phyloP scores from a whole-genome alignment of 129 eudicot genomes.

The Flaveria robusta region DNA sequence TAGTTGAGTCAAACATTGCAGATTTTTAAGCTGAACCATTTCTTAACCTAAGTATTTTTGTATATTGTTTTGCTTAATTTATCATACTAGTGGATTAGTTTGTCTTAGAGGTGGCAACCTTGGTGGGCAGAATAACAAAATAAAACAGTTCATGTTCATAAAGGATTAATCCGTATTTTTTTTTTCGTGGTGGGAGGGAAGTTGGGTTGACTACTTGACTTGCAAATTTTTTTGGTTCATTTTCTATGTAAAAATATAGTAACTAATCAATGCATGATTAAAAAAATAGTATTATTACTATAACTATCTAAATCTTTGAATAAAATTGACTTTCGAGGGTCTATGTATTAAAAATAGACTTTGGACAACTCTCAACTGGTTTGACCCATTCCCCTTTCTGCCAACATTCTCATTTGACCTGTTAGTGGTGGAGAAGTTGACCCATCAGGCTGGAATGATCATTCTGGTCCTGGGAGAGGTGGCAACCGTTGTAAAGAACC shows the following conservation, averaged over 20 bases:
- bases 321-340: background rate
- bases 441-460: too few species aligned
- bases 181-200: background rate
- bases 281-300: background rate
- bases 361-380: background rate
- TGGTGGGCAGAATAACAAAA: background rate
- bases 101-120: background rate
- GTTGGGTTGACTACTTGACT: background rate
- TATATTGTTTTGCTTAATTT: background rate
- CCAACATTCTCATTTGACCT: background rate
- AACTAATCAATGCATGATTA: background rate
- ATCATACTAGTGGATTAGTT: background rate
- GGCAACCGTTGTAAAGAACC: too few species aligned
- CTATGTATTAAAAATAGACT: background rate
- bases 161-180: too few species aligned
- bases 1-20: background rate
- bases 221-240: background rate
- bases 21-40: background rate
- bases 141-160: background rate
- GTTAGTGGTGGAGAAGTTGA: background rate
- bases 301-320: background rate
- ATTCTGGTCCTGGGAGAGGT: too few species aligned
- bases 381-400: background rate
- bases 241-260: background rate
- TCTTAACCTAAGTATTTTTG: background rate